Evolutionary conservation across 495 filamentous ascomycete genomes (phyloP).

Genomic region (Tuber indicum): DNA sequence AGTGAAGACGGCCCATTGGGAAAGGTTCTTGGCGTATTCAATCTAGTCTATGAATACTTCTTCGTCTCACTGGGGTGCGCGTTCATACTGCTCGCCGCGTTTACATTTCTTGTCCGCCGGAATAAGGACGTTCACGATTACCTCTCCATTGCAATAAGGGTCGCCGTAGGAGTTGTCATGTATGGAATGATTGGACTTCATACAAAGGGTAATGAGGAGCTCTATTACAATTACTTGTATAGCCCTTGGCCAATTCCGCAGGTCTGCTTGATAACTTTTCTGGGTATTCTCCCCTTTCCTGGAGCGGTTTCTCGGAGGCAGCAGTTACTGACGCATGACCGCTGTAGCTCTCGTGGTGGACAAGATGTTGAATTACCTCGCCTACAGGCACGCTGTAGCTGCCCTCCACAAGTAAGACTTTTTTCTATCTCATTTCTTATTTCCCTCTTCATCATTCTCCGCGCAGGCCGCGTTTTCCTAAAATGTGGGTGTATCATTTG

Average conservation of each 20-base stretch:
- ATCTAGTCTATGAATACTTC: conserved; percentile 38
- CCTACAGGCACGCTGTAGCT: conserved; percentile 10
- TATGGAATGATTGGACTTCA: conserved; percentile 21
- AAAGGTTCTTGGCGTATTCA: conserved; percentile 17
- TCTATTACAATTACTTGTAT: conserved; percentile 15
- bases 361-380: conserved; percentile 24
- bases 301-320: background rate
- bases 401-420: conserved; percentile 1
- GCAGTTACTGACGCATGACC: conserved; percentile 6
- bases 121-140: conserved; percentile 40
- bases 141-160: conserved; percentile 27
- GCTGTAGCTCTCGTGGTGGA: conserved; percentile 19
- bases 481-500: background rate
- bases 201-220: background rate
- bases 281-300: conserved; percentile 17
- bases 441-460: background rate
- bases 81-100: conserved; percentile 34
- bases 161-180: conserved; percentile 18
- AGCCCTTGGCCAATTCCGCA: conserved; percentile 34
- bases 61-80: conserved; percentile 23
- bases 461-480: background rate
- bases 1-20: conserved; percentile 8
- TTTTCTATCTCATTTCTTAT: background rate
- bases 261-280: conserved; percentile 28
- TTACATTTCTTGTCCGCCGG: conserved; percentile 33